phyloP scores from a whole-genome alignment of 163 green algal species.

The Scenedesmus sp. region DNA sequence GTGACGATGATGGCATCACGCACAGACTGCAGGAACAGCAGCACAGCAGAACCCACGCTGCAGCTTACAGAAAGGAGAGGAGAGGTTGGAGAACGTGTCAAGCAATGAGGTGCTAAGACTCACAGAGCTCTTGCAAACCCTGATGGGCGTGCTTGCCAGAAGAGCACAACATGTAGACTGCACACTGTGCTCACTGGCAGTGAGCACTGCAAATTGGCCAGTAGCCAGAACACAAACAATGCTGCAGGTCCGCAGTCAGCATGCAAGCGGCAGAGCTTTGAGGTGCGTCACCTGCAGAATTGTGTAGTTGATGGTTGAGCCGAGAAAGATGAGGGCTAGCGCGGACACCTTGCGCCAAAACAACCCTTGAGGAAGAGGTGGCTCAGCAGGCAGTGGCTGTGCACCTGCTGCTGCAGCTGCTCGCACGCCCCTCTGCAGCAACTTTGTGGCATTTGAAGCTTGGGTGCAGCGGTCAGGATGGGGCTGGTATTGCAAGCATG shows the following conservation, averaged over 20 bases:
- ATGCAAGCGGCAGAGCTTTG: not conserved
- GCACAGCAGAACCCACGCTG: not conserved
- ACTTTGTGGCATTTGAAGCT: not conserved
- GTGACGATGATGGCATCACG: slow-evolving; percentile 90
- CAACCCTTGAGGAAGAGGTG: not conserved
- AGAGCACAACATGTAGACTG: no score
- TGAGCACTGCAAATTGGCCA: no score
- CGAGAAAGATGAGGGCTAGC: slow-evolving; percentile 48
- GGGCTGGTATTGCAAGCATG: not conserved
- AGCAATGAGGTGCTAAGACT: no score
- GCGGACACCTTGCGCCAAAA: slow-evolving; percentile 30
- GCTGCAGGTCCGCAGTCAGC: not conserved
- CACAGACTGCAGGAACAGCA: slow-evolving; percentile 69
- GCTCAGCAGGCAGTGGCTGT: not conserved
- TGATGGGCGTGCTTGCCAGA: not conserved
- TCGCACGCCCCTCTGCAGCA: not conserved
- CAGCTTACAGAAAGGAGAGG: not conserved
- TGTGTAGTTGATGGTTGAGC: slow-evolving; percentile 86
- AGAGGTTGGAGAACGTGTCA: not conserved
- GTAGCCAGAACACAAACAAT: not conserved
- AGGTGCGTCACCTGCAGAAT: slow-evolving; percentile 68
- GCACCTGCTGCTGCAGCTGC: slow-evolving; percentile 7
- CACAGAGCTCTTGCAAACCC: not conserved
- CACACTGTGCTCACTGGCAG: no score
- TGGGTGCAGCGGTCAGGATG: not conserved